A percentile compares a stretch with the other conserved stretches of the same genome.
phyloP scores from a whole-genome alignment of 164 flowering plant genomes.

The Macadamia tetraphylla region DNA sequence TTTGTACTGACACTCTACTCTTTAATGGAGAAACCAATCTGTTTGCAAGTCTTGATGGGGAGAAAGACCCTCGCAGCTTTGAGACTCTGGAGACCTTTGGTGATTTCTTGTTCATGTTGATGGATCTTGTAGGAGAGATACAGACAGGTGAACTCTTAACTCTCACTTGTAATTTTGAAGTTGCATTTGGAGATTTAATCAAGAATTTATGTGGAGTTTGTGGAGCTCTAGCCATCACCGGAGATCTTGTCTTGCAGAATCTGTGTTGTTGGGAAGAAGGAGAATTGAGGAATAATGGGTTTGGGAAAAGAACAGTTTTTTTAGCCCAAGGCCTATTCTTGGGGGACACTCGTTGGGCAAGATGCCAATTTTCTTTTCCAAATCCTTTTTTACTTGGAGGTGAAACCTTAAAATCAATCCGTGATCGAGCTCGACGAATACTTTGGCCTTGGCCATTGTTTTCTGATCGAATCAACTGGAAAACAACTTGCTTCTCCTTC shows the following conservation, averaged over 20 bases:
- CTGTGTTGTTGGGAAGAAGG: conserved; percentile 42
- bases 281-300: conserved; percentile 66
- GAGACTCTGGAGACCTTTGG: conserved; percentile 38
- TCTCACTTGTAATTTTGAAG: conserved; percentile 48
- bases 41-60: conserved; percentile 60
- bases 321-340: conserved; percentile 77
- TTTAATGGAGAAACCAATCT: conserved; percentile 67
- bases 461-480: conserved; percentile 38
- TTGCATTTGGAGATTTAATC: conserved; percentile 61
- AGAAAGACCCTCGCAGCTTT: conserved; percentile 56
- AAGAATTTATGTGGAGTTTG: conserved; percentile 70
- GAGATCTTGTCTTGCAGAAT: conserved; percentile 61
- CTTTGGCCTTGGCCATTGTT: conserved; percentile 51
- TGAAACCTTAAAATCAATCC: conserved; percentile 72
- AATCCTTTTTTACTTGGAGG: conserved; percentile 35
- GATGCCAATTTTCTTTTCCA: conserved; percentile 36
- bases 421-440: conserved; percentile 54
- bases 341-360: conserved; percentile 75
- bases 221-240: conserved; percentile 37
- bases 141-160: conserved; percentile 33
- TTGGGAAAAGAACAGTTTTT: conserved; percentile 83
- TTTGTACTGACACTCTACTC: conserved; percentile 35
- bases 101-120: conserved; percentile 21
- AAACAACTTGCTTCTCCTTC: conserved; percentile 53
- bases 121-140: conserved; percentile 42